Evolutionary conservation across 2,329 filamentous ascomycete genomes (phyloP).

Genomic region (Ceratocystis destructans): DNA sequence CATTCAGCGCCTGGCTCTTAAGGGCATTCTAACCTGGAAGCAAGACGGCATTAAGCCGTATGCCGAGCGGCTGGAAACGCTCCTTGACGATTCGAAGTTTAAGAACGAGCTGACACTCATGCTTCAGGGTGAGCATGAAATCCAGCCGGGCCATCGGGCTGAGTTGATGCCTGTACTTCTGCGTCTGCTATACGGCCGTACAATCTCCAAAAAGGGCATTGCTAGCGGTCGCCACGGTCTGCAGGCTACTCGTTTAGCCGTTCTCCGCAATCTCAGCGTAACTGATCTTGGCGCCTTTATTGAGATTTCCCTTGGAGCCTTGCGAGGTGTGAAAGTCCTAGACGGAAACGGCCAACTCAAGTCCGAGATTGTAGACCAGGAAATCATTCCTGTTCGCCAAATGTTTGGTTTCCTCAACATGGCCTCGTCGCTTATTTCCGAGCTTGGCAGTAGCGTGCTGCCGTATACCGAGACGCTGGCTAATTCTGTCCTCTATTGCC

Average conservation of each 20-base stretch:
- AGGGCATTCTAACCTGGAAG: slow-evolving; percentile 83
- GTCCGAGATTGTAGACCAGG: slow-evolving; percentile 40
- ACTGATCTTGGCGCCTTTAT: slow-evolving; percentile 70
- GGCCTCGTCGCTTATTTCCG: slow-evolving; percentile 73
- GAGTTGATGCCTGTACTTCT: slow-evolving; percentile 76
- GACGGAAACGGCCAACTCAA: slow-evolving; percentile 32
- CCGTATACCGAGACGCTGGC: slow-evolving; percentile 56
- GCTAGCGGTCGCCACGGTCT: slow-evolving; percentile 68
- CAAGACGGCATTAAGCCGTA: slow-evolving; percentile 60
- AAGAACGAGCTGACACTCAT: slow-evolving; percentile 89
- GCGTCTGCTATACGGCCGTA: slow-evolving; percentile 74
- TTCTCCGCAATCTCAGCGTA: slow-evolving; percentile 62
- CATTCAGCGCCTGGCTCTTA: slow-evolving; percentile 72
- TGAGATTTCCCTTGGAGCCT: slow-evolving; percentile 60
- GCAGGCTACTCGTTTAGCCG: slow-evolving; percentile 65
- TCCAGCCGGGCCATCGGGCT: slow-evolving; percentile 57
- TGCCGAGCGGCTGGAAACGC: slow-evolving; percentile 69
- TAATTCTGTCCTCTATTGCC: slow-evolving; percentile 67
- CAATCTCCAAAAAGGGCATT: slow-evolving; percentile 67
- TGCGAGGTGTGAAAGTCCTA: slow-evolving; percentile 48
- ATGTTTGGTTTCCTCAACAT: slow-evolving; percentile 88
- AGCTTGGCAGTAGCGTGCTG: slow-evolving; percentile 60
- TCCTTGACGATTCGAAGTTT: slow-evolving; percentile 83
- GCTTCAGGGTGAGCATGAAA: slow-evolving; percentile 58
- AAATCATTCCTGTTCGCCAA: slow-evolving; percentile 55